These are phyloP conservation scores for Bauhinia variegata DNA, from an alignment of 306 rosid genomes.

Conservation along the genomic window DNA sequence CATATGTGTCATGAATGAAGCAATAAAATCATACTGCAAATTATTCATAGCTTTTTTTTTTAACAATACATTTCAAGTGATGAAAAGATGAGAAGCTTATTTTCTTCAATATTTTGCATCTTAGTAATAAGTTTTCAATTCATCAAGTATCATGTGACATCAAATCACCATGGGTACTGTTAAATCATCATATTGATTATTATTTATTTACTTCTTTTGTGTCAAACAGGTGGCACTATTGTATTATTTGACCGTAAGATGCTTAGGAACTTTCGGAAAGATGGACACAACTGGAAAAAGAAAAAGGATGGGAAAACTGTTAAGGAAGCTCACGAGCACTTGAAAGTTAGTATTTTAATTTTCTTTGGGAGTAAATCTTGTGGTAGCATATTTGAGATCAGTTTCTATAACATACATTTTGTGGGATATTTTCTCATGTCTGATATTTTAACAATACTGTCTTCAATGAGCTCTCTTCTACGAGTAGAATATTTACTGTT, in stretches of 20 bases:
- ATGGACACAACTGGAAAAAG: slow-evolving; percentile 98
- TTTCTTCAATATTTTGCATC: slow-evolving; percentile 10
- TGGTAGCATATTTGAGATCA: slow-evolving; percentile 2
- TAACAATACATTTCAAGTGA: slow-evolving; percentile 24
- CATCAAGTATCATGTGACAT: slow-evolving; percentile 23
- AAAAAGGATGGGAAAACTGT: slow-evolving; percentile 96
- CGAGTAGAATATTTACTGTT: slow-evolving; percentile 1
- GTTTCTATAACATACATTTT: slow-evolving; percentile 13
- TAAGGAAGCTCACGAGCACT: slow-evolving; percentile 98
- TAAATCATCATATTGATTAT: neutral
- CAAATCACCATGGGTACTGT: slow-evolving; percentile 28
- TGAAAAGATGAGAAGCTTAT: neutral
- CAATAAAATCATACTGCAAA: slow-evolving; percentile 10
- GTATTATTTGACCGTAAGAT: slow-evolving; percentile 84
- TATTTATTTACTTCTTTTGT: slow-evolving; percentile 4
- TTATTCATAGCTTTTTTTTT: slow-evolving; percentile 11
- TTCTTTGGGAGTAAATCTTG: slow-evolving; percentile 22
- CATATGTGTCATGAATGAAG: slow-evolving; percentile 2
- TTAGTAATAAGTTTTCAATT: slow-evolving; percentile 22
- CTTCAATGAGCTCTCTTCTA: slow-evolving; percentile 14
- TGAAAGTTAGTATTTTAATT: slow-evolving; percentile 70
- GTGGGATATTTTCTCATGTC: slow-evolving; percentile 24
- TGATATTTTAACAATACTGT: slow-evolving; percentile 1
- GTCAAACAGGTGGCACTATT: slow-evolving; percentile 79
- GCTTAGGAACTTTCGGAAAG: slow-evolving; percentile 94